These are phyloP conservation scores for Zoysia japonica DNA, from an alignment of 176 grass and related monocot genomes.

Conservation along the genomic window DNA sequence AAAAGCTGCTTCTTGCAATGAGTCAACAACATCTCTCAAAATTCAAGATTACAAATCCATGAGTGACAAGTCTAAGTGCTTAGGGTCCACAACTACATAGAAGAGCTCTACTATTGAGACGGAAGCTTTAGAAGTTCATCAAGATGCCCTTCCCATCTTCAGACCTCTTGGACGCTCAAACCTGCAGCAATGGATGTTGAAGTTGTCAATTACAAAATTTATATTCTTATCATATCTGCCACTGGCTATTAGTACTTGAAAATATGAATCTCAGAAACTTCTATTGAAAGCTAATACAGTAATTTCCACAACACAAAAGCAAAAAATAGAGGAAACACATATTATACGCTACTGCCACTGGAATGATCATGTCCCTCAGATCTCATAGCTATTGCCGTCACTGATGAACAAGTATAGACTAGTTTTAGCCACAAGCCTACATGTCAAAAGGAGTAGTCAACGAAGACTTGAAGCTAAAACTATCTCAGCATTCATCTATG, in stretches of 20 bases:
- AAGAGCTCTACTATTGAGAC: slow-evolving; percentile 17
- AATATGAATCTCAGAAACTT: neutral
- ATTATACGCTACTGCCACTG: neutral
- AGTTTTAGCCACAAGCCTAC: slow-evolving; percentile 48
- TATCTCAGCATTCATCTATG: slow-evolving; percentile 21
- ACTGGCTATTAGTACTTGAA: neutral
- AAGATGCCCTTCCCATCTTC: slow-evolving; percentile 2
- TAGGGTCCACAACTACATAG: slow-evolving; percentile 36
- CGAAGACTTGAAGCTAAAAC: slow-evolving; percentile 48
- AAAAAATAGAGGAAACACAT: neutral
- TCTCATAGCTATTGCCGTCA: slow-evolving; percentile 46
- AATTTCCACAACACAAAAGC: neutral
- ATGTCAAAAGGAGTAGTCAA: neutral
- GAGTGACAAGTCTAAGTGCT: slow-evolving; percentile 15
- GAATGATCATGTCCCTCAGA: slow-evolving; percentile 31
- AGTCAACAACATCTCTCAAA: slow-evolving; percentile 8
- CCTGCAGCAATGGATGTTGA: slow-evolving; percentile 36
- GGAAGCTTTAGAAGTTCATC: slow-evolving; percentile 12
- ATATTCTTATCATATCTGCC: too few species aligned
- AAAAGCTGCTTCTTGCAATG: neutral
- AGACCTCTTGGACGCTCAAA: slow-evolving; percentile 65
- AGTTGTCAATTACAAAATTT: neutral
- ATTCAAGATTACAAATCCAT: slow-evolving; percentile 29
- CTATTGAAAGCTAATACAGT: neutral
- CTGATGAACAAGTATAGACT: neutral